A percentile compares a stretch with the other conserved stretches of the same genome.
These are phyloP conservation scores for Ceratocystis harringtonii DNA, from an alignment of 2,329 filamentous ascomycete genomes.

Conservation along the genomic window DNA sequence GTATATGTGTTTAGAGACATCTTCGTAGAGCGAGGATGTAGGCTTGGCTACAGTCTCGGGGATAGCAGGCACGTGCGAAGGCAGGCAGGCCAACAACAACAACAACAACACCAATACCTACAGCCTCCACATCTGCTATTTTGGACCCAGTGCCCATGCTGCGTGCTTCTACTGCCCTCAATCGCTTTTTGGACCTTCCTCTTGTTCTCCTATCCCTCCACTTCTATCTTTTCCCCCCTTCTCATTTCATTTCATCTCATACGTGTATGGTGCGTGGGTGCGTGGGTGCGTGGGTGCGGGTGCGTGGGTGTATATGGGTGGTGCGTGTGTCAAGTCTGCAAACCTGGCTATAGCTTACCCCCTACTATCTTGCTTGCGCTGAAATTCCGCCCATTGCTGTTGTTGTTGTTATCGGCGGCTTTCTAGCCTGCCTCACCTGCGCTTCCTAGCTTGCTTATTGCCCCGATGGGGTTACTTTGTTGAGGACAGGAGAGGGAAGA, in stretches of 20 bases:
- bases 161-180: neutral
- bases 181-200: neutral
- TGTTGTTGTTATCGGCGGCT: neutral
- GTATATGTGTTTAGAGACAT: neutral
- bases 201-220: neutral
- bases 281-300: neutral
- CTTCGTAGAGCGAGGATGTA: neutral
- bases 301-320: neutral
- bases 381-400: neutral
- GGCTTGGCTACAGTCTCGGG: neutral
- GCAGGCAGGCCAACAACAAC: too few species aligned
- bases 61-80: neutral
- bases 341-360: neutral
- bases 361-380: neutral
- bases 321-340: too few species aligned
- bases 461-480: neutral
- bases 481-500: neutral
- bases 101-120: too few species aligned
- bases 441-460: neutral
- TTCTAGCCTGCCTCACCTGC: neutral
- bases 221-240: neutral
- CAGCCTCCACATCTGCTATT: too few species aligned
- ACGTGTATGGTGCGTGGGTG: neutral
- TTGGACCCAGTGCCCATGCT: neutral
- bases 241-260: neutral